These are phyloP conservation scores for Leccinum variicolor DNA, from an alignment of 768 basidiomycete species.

Conservation along the genomic window DNA sequence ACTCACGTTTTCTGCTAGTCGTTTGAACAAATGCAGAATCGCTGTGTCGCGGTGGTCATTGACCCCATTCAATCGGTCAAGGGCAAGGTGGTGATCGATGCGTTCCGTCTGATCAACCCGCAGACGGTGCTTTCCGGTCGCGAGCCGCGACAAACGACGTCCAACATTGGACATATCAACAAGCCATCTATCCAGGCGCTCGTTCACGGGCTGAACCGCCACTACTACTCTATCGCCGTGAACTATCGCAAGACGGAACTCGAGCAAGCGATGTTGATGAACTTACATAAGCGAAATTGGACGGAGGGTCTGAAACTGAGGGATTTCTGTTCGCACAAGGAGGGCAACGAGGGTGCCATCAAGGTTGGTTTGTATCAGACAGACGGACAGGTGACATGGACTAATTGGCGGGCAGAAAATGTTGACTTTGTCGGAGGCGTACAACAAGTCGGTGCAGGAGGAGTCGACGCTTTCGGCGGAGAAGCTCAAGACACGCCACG, in stretches of 20 bases:
- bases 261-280: conserved; percentile 98
- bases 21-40: conserved; percentile 89
- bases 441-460: conserved; percentile 98
- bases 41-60: conserved; percentile 95
- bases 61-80: conserved; percentile 99
- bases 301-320: conserved; percentile 92
- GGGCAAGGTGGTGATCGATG: conserved; percentile 98
- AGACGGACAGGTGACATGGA: conserved; percentile 16
- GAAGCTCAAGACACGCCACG: conserved; percentile 95
- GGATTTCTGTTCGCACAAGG: conserved; percentile 87
- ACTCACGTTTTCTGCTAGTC: conserved; percentile 52
- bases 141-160: conserved; percentile 95
- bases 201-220: conserved; percentile 95
- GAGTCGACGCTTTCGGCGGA: conserved; percentile 93
- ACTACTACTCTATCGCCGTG: conserved; percentile 97
- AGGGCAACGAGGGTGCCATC: conserved; percentile 88
- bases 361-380: conserved; percentile 57
- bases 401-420: conserved; percentile 47
- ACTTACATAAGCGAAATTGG: conserved; percentile 98
- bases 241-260: conserved; percentile 98
- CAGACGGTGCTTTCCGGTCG: conserved; percentile 86
- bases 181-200: conserved; percentile 99
- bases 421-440: conserved; percentile 87
- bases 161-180: conserved; percentile 97
- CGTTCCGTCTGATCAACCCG: conserved; percentile 95